Percentiles rank a stretch among this genome's conserved stretches.
Evolutionary conservation across 2,329 filamentous ascomycete genomes (phyloP).

Genomic region (Botrytis byssoidea): DNA sequence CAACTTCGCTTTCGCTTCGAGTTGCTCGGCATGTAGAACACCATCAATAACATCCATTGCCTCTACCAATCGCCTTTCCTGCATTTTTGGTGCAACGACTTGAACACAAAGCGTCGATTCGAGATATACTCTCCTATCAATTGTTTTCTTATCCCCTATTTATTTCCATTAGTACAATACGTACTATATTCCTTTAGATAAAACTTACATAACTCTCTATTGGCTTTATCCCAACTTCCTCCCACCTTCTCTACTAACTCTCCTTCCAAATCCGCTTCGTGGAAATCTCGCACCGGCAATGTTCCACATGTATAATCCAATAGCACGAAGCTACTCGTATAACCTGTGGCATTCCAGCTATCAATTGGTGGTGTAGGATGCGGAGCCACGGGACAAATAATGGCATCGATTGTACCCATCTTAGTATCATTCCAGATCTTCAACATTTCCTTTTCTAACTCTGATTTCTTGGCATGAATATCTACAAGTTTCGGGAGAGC

Average conservation of each 20-base stretch:
- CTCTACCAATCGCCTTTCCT: background rate
- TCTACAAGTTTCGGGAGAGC: background rate
- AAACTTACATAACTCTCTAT: background rate
- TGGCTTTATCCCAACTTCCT: background rate
- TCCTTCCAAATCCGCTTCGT: background rate
- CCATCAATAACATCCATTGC: background rate
- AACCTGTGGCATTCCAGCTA: background rate
- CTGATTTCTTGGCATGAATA: background rate
- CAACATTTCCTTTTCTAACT: background rate
- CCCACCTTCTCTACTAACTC: background rate
- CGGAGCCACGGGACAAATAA: background rate
- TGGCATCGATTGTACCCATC: background rate
- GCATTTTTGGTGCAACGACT: background rate
- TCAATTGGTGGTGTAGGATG: background rate
- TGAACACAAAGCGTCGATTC: background rate
- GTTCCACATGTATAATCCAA: background rate
- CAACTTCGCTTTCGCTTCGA: background rate
- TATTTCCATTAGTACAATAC: background rate
- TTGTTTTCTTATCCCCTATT: background rate
- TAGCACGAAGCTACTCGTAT: background rate
- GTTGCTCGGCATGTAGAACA: background rate
- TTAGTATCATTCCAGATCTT: background rate
- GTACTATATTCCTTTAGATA: background rate
- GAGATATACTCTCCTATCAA: background rate
- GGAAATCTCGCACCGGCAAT: background rate